These are phyloP conservation scores for Cruciata laevipes DNA, from an alignment of 257 asterid genomes.

Conservation along the genomic window DNA sequence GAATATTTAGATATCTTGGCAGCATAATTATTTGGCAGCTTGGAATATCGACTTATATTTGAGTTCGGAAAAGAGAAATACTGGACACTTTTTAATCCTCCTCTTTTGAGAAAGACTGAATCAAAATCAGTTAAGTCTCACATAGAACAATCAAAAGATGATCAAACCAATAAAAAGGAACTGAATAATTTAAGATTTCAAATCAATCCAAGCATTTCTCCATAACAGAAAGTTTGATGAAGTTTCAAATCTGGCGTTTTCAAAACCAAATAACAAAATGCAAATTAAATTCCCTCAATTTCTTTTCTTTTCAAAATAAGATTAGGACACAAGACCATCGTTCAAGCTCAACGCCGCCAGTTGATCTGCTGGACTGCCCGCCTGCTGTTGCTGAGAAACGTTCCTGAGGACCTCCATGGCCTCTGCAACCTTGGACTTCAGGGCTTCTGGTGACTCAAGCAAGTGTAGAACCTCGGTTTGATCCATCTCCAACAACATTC, in stretches of 20 bases:
- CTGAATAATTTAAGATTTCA: background rate
- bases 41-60: no score
- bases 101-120: no score
- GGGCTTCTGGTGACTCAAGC: constrained; percentile 68
- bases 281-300: background rate
- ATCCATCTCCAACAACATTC: constrained; percentile 72
- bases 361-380: constrained; percentile 42
- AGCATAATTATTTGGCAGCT: no score
- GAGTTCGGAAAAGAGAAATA: no score
- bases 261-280: background rate
- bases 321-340: constrained; percentile 31
- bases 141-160: background rate
- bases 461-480: constrained; percentile 57
- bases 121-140: no score
- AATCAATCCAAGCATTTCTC: background rate
- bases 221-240: background rate
- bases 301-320: background rate
- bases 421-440: constrained; percentile 53
- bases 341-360: constrained; percentile 56
- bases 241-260: constrained; percentile 3
- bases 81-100: no score
- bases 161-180: no score
- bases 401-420: constrained; percentile 53
- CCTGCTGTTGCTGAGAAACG: constrained; percentile 64
- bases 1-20: no score